Evolutionary conservation across 2,329 filamentous ascomycete species (phyloP), one percentile per base, ranked within the genome.

Genomic region (Phialophora expanda): DNA sequence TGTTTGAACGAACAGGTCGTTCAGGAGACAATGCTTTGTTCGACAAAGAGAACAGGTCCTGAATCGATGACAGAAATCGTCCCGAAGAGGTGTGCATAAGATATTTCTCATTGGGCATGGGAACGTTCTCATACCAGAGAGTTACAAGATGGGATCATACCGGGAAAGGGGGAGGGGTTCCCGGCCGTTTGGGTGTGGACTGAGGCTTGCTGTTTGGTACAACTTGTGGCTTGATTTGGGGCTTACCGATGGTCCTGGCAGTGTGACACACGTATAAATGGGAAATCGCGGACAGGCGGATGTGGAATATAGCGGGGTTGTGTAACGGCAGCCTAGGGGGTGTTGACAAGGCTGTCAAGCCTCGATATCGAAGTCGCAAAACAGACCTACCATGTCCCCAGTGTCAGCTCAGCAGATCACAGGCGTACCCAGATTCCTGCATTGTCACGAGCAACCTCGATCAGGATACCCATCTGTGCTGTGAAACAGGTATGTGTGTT

Each of bases 31-130:
- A 53, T 46, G 28, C 30, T 56, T 6, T 22, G 20, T 17, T 7
- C 17, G 41, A 14, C 34, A 28, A 24, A 50, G 17, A 41, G 64
- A 63, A 32, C 38, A 48, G 48, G 41, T 44, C 41, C 24, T 41
- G 11, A 6, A 17, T 41, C 30, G n/a, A 59, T 65, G 62, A 62
- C 66, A 64, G 46, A 60, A 64, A 54, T 11, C 22, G 26, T 54
- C 11, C 30, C 54, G 59, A 68, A 66, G 46, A 66, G 66, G 59
- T 68, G 62, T 65, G 46, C 30, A 61, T 44, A 38, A 59, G 22
- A 41, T 41, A 51, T 46, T 48, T 54, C 46, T 61, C 48, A 63
- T 65, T 68, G 60, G 62, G 38, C 20, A 28, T 8, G 17, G 44
- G 22, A 20, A 50, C 28, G 7, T 59, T 38, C 60, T 46, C 54